Evolutionary conservation across 1,284 basidiomycete genomes (phyloP), one percentile per base, ranked within the genome.

Genomic region (Ceraceosorus guamensis): DNA sequence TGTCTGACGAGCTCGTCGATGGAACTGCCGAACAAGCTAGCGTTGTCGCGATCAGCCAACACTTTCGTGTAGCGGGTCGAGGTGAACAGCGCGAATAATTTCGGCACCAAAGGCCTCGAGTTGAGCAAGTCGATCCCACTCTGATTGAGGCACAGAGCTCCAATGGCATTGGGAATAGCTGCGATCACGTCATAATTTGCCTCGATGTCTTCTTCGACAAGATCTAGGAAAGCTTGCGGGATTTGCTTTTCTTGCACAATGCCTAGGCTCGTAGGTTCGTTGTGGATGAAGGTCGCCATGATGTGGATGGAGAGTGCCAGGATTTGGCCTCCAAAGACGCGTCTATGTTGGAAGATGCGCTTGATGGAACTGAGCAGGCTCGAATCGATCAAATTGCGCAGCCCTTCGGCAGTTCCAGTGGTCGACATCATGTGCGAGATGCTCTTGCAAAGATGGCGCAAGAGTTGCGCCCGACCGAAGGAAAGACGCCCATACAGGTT

Each of bases 271-370:
- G 93, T 97, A 8, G 95, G 95, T 78, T 99, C 95, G 70, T 97
- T 99, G 81, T 99, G 93, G 14, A 98, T 87, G 76, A 99, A 97
- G 0, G 91, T 92, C 5, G 93, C 86, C 86, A 96, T 91, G 75
- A 96, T 89, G 78, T 93, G 93, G 80, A 96, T 90, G 1, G 90
- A 62, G 7, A 67, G 59, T 1, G 89, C 86, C 51, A 93, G 83
- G 53, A 95, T 84, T 66, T 85, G 87, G 0, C 89, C 83, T 2
- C 95, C 95, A 78, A 96, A 97, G 24, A 88, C 80, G 33, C 81
- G 81, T 32, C 88, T 82, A 68, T 91, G 82, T 68, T 88, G 83
- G 68, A 98, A 87, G 51, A 98, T 88, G 75, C 84, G 85, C 80
- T 91, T 91, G 74, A 95, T 82, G 0, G 89, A 91, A 69, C 85